Base-by-base conservation (phyloP, 306 rosid species). In the Cucurbita pepo region DNA sequence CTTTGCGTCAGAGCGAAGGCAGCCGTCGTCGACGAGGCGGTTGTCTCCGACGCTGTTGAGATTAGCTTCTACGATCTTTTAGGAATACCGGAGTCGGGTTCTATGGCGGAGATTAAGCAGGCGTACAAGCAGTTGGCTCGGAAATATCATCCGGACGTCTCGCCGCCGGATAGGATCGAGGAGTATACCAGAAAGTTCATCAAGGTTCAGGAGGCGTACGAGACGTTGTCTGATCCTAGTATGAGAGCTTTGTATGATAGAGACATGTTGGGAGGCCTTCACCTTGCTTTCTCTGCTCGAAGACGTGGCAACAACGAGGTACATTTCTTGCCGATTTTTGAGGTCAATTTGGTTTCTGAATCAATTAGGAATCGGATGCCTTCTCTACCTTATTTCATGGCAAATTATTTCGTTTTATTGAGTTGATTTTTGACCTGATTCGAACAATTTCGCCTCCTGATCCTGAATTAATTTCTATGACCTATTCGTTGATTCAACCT, bases 111-210 rank as follows among this genome's bases (percentile, higher is more conserved):
- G 60, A 94, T 94, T 72, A 94, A 94, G 82, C 85, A 77, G 50
- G 98, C 96, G 5, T 94, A 94, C 75, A 94, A 94, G 82, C 96
- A 89, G 69, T 79, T 90, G 8, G 98, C 89, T 12, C 79, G 83
- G 41, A 88, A 90, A 78, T 90, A 94, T 76, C 98, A 94, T 63
- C 97, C 97, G 10, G 98, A 94, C 25, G 97, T 94, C 16, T 94
- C 98, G 8, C 97, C 98, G 0, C 87, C 96, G 71, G 98, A 40
- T 78, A 91, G 83, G 87, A 86, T 94, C 37, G 89, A 88, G 47
- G 98, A 90, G 82, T 80, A 90, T 56, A 94, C 98, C 0, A 81
- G 76, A 74, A 75, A 86, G 85, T 94, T 94, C 48, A 85, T 94
- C 75, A 86, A 64, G 80, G 89, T 94, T 8, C 94, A 89, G 73